Evolutionary conservation across 495 filamentous ascomycete species (phyloP), one percentile per base, ranked within the genome.

Genomic region (Annulohypoxylon bovei): DNA sequence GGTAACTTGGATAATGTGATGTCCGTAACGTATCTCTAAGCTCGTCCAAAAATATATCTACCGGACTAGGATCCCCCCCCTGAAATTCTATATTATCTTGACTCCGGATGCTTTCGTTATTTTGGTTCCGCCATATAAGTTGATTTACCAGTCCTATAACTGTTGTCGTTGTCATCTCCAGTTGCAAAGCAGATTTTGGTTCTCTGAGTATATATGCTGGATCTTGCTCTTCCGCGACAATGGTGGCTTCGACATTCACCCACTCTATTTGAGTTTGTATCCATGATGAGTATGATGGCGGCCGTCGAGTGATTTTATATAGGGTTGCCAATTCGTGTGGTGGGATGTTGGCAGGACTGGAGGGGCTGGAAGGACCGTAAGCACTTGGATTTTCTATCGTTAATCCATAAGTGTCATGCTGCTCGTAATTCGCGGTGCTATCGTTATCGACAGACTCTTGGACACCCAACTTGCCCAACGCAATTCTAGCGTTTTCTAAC

Each of bases 401-500:
- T 23, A 32, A 14, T 5, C 32, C 22, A 23, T 11, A 12, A 25
- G 3, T 32, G 1, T 1, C 30, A 27, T 2, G 18, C 9, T 33
- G 58, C 4, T 30, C 27, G 23, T 22, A 8, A 60, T 32, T 46
- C n/a, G 35, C 4, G 23, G 22, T 18, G 23, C n/a, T 35, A 30
- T 54, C 16, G 64, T 61, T 40, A 27, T 9, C 35, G 16, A 56
- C 27, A 30, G 67, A 52, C 22, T 78, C 74, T 44, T 75, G 66
- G 6, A 56, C 52, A 28, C 71, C 72, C 16, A 75, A 49, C 6
- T 59, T 69, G 14, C 55, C 62, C 46, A 86, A 47, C 20, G 84
- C 79, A 12, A 77, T 77, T 63, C 79, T 82, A 28, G 84, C 82
- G 35, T 84, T 79, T 33, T 83, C 78, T 52, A 91, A 86, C 7